Conservation (phyloP, 768 basidiomycete genomes). For the Mrakia gelida region DNA sequence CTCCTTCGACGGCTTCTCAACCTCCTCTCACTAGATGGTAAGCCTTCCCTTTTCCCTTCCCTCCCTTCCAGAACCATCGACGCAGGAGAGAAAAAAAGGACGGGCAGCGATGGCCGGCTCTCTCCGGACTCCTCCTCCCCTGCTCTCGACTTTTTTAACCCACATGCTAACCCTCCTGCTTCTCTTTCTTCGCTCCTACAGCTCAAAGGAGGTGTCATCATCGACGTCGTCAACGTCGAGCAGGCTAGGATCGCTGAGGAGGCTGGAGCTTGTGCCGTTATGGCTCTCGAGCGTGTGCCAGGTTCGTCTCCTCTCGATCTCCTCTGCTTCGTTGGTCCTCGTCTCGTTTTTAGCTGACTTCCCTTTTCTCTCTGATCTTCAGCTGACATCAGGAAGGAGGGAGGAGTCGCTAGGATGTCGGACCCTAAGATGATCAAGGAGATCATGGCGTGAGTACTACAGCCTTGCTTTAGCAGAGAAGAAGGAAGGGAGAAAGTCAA, state of each 20-base stretch:
- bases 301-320: not conserved
- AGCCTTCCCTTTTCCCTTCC: not conserved
- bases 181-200: not conserved
- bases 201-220: constrained; percentile 47
- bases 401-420: constrained; percentile 93
- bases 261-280: constrained; percentile 95
- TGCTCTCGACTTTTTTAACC: not conserved
- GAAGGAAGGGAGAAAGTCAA: no score
- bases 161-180: not conserved
- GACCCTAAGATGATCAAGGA: constrained; percentile 95
- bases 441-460: constrained; percentile 60
- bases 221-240: constrained; percentile 77
- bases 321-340: no score
- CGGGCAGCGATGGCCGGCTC: no score
- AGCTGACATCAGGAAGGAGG: constrained; percentile 84
- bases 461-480: not conserved
- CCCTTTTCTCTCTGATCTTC: not conserved
- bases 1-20: not conserved
- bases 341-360: not conserved
- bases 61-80: no score
- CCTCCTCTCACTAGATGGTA: constrained; percentile 15
- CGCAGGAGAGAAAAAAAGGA: no score
- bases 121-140: not conserved
- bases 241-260: constrained; percentile 95
- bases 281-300: constrained; percentile 92